Conservation (phyloP, 164 flowering plant species). For the Sedum album region DNA sequence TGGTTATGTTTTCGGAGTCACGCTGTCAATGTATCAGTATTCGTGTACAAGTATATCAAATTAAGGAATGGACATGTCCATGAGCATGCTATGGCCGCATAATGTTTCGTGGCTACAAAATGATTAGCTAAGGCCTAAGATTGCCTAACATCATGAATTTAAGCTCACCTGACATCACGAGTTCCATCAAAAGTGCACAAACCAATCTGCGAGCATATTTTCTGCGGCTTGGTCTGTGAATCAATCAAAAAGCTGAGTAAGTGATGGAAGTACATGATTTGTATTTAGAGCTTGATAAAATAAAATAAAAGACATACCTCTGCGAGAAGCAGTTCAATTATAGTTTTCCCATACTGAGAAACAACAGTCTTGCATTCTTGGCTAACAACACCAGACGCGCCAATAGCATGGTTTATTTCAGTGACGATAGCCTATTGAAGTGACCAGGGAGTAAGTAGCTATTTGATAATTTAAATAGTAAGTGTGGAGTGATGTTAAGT, state of each 20-base stretch:
- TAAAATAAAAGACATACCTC: constrained; percentile 30
- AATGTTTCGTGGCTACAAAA: no score
- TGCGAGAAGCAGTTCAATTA: constrained; percentile 44
- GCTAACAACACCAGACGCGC: constrained; percentile 76
- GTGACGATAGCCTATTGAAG: constrained; percentile 57
- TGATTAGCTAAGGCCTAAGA: no score
- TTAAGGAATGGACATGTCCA: no score
- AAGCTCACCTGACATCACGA: constrained; percentile 57
- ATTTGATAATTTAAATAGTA: no score
- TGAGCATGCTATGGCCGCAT: no score
- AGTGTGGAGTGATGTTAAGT: no score
- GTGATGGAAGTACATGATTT: no score
- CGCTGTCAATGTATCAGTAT: no score
- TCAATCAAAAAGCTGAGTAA: neutral
- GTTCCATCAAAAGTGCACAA: constrained; percentile 73
- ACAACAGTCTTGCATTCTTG: constrained; percentile 83
- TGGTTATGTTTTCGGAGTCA: no score
- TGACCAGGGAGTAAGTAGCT: constrained; percentile 2
- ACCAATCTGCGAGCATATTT: constrained; percentile 68
- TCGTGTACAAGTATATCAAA: no score
- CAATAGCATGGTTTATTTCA: constrained; percentile 84
- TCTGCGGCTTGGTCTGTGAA: constrained; percentile 50
- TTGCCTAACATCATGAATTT: neutral
- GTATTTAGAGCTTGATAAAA: neutral
- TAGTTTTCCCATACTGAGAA: constrained; percentile 62